Evolutionary conservation across 352 stramenopile genomes (phyloP).

Genomic region (Bremia lactucae): DNA sequence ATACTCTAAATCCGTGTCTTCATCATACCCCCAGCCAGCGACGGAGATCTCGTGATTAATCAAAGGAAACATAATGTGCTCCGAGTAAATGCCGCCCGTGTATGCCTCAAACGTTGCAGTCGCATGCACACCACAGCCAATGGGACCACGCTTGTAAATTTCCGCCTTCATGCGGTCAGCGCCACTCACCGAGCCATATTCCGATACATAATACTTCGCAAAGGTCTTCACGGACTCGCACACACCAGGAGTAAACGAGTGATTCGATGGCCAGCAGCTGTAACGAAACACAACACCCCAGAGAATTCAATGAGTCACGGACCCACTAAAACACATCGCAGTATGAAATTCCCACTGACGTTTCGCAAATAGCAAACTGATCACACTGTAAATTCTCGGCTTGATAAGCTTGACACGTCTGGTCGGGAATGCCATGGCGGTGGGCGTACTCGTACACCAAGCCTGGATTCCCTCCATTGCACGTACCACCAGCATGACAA

Average conservation of each 20-base stretch:
- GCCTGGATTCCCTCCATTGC: conserved; percentile 69
- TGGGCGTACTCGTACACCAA: conserved; percentile 83
- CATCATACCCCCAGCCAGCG: conserved; percentile 79
- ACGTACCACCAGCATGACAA: conserved; percentile 69
- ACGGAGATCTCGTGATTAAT: conserved; percentile 88
- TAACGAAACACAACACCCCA: not conserved
- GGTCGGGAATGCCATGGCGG: conserved; percentile 83
- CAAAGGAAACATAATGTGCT: conserved; percentile 68
- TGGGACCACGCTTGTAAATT: conserved; percentile 86
- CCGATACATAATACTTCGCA: conserved; percentile 83
- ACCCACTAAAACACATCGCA: not conserved
- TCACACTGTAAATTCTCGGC: conserved; percentile 76
- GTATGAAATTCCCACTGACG: conserved; percentile 23
- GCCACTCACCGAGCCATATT: conserved; percentile 83
- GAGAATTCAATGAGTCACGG: not conserved
- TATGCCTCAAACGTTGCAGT: conserved; percentile 80
- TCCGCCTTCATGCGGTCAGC: conserved; percentile 87
- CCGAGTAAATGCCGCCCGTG: conserved; percentile 71
- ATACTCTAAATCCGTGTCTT: conserved; percentile 83
- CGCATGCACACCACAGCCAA: conserved; percentile 83
- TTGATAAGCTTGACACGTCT: conserved; percentile 89
- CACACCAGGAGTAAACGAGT: conserved; percentile 73
- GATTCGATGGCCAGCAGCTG: conserved; percentile 79
- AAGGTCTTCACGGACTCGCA: conserved; percentile 84
- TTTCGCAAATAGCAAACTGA: conserved; percentile 72